A percentile compares a stretch with the other conserved stretches of the same genome.
These are phyloP conservation scores for Volvariella volvacea DNA, from an alignment of 1,284 basidiomycete species.

Conservation along the genomic window DNA sequence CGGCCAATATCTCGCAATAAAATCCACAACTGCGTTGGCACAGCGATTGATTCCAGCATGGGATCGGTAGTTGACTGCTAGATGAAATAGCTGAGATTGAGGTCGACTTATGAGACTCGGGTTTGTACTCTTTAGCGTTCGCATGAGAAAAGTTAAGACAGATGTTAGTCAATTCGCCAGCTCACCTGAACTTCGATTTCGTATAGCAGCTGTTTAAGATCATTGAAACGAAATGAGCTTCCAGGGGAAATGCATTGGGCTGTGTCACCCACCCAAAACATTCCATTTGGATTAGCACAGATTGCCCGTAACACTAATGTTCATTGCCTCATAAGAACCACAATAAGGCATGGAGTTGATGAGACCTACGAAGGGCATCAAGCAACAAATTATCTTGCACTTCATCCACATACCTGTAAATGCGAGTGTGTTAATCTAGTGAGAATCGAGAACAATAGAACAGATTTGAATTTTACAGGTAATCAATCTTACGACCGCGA, in stretches of 20 bases:
- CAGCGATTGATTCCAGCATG: conserved; percentile 68
- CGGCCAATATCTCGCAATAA: conserved; percentile 60
- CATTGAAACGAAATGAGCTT: conserved; percentile 66
- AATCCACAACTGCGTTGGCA: conserved; percentile 54
- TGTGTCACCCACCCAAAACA: conserved; percentile 78
- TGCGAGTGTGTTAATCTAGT: too few species aligned
- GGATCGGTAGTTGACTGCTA: conserved; percentile 63
- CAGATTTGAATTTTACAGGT: too few species aligned
- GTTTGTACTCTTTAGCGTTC: too few species aligned
- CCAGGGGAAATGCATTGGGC: conserved; percentile 74
- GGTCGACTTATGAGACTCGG: too few species aligned
- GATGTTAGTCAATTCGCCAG: not conserved
- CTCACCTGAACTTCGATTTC: conserved; percentile 28
- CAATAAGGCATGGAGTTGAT: too few species aligned
- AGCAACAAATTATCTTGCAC: conserved; percentile 67
- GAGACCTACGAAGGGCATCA: conserved; percentile 48
- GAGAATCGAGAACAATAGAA: too few species aligned
- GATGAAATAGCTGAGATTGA: conserved; percentile 35
- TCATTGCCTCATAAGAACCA: not conserved
- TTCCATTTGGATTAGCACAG: conserved; percentile 57
- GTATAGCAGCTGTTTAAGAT: conserved; percentile 61
- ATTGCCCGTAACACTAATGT: conserved; percentile 49
- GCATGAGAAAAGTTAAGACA: not conserved
- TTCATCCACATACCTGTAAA: conserved; percentile 53
- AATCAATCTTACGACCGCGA: too few species aligned